phyloP scores from a whole-genome alignment of 2,329 filamentous ascomycete species.

The Colletotrichum sp. region DNA sequence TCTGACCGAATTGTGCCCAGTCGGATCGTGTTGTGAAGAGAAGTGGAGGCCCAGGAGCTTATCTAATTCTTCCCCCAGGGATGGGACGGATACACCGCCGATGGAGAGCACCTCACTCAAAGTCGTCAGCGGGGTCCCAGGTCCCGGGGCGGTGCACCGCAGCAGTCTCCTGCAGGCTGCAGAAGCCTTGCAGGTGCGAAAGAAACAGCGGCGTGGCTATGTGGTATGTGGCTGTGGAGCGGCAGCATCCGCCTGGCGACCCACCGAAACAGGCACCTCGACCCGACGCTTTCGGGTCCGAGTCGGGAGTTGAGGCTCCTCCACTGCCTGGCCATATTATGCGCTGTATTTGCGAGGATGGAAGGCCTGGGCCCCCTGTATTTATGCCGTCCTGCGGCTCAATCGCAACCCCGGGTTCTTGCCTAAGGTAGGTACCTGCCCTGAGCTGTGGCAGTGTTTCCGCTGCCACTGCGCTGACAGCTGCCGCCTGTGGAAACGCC shows the following conservation, averaged over 20 bases:
- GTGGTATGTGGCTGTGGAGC: slow-evolving; percentile 10
- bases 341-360: background rate
- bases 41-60: background rate
- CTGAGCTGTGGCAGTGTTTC: background rate
- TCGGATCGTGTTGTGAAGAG: background rate
- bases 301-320: background rate
- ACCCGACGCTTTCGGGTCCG: background rate
- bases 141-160: background rate
- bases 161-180: background rate
- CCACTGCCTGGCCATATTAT: background rate
- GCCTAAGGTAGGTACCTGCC: background rate
- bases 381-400: background rate
- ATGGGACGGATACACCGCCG: background rate
- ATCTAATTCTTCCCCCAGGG: background rate
- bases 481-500: background rate
- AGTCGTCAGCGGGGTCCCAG: background rate
- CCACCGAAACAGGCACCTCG: background rate
- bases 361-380: background rate
- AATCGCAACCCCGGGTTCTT: background rate
- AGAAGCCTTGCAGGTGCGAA: background rate
- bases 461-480: background rate
- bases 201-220: background rate
- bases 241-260: slow-evolving; percentile 2
- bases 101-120: background rate
- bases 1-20: background rate